Evolutionary conservation across 768 basidiomycete genomes (phyloP).

Genomic region (Chiua virens): DNA sequence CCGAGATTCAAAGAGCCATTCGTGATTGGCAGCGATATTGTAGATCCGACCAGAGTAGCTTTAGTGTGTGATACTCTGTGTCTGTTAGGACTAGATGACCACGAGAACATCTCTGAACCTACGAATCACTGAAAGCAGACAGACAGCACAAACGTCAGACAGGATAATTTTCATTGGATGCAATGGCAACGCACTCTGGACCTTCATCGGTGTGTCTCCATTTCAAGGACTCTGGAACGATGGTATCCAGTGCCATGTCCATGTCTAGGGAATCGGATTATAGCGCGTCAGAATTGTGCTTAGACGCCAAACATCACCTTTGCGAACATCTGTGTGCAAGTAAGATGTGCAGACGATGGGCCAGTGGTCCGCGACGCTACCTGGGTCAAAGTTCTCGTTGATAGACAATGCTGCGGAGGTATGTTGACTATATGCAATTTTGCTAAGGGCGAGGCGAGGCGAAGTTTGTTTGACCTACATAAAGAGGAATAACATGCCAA

Average conservation of each 20-base stretch:
- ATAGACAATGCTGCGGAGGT: conserved; percentile 78
- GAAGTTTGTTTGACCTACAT: conserved; percentile 51
- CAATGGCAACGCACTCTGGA: conserved; percentile 59
- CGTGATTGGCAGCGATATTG: conserved; percentile 82
- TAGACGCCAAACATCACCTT: conserved; percentile 33
- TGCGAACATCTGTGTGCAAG: conserved; percentile 39
- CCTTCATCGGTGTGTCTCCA: conserved; percentile 94
- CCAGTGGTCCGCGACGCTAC: conserved; percentile 36
- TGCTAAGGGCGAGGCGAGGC: conserved; percentile 5
- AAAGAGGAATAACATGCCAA: conserved; percentile 88
- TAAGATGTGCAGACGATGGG: conserved; percentile 3
- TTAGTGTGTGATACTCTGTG: conserved; percentile 88
- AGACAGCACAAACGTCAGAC: conserved; percentile 4
- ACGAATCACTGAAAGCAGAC: conserved; percentile 65
- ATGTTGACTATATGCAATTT: conserved; percentile 56
- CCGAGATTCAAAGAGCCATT: conserved; percentile 77
- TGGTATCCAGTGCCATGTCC: conserved; percentile 89
- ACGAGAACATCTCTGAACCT: conserved; percentile 27
- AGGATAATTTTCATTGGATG: background rate
- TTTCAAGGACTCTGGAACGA: conserved; percentile 79
- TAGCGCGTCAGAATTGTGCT: conserved; percentile 20
- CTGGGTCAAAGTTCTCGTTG: conserved; percentile 88
- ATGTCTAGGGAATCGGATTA: conserved; percentile 60
- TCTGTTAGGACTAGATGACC: background rate
- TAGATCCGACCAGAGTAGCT: conserved; percentile 78